These are phyloP conservation scores for Trebouxia sp. DNA, from an alignment of 139 green algal genomes.

Conservation along the genomic window DNA sequence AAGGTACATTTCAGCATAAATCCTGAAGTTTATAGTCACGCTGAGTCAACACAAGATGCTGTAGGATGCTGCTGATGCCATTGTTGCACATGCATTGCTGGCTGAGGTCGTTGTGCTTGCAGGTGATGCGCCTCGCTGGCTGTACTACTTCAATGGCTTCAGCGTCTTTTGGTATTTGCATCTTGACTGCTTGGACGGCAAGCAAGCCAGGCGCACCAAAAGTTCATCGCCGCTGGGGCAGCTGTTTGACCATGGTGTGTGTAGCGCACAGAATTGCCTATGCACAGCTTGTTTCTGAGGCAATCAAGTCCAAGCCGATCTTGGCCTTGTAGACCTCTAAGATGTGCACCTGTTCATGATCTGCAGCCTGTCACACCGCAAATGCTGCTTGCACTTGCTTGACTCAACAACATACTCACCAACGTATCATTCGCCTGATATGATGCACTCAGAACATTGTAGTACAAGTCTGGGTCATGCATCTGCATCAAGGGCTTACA, in stretches of 20 bases:
- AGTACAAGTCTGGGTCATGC: not conserved
- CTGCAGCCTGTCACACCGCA: no score
- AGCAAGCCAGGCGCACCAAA: slow-evolving; percentile 90
- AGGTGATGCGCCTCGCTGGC: slow-evolving; percentile 64
- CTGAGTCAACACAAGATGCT: not conserved
- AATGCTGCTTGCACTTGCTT: no score
- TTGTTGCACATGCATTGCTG: not conserved
- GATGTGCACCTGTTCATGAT: no score
- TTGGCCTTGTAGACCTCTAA: no score
- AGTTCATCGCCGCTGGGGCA: slow-evolving; percentile 90
- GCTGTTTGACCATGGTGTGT: slow-evolving; percentile 92
- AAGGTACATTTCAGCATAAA: slow-evolving; percentile 37
- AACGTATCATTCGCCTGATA: no score
- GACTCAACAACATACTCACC: no score
- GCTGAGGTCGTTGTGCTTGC: not conserved
- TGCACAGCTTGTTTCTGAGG: not conserved
- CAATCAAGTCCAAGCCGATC: no score
- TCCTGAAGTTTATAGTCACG: not conserved
- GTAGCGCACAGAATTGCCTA: not conserved
- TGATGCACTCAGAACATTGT: no score
- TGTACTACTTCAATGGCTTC: slow-evolving; percentile 54
- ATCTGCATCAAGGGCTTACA: not conserved
- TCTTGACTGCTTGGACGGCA: slow-evolving; percentile 94
- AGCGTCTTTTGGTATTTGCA: slow-evolving; percentile 70
- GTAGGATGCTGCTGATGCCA: not conserved